Evolutionary conservation across 495 filamentous ascomycete species (phyloP).

Genomic region (Aspergillus carlsbadensis): DNA sequence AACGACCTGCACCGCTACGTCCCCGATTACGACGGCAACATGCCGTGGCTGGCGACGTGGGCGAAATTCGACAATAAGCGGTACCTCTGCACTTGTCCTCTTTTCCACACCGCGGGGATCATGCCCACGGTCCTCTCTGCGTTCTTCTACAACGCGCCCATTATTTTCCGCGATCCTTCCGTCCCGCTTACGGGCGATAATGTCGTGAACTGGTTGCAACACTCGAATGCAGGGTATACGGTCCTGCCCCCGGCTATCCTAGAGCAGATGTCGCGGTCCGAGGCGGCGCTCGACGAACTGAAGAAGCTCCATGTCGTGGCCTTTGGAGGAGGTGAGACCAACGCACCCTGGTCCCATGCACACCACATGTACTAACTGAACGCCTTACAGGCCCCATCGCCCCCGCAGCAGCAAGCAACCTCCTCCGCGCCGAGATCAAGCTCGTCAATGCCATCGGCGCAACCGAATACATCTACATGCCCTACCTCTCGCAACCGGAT

Average conservation of each 20-base stretch:
- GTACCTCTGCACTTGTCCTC: conserved; percentile 15
- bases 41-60: conserved; percentile 12
- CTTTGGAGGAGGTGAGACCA: conserved; percentile 24
- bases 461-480: conserved; percentile 16
- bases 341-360: conserved; percentile 9
- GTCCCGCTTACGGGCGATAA: conserved; percentile 19
- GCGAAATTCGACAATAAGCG: conserved; percentile 16
- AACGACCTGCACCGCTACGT: conserved; percentile 12
- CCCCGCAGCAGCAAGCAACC: too few species aligned
- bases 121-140: neutral
- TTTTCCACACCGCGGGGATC: conserved; percentile 22
- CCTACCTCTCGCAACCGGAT: conserved; percentile 19
- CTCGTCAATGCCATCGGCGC: conserved; percentile 13
- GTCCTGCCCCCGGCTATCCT: conserved; percentile 19
- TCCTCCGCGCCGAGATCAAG: conserved; percentile 6
- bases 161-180: conserved; percentile 16
- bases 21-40: conserved; percentile 14
- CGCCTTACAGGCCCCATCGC: too few species aligned
- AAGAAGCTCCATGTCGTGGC: conserved; percentile 19
- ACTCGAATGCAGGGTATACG: conserved; percentile 13
- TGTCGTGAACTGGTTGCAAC: conserved; percentile 17
- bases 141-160: conserved; percentile 7
- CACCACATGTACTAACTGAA: too few species aligned
- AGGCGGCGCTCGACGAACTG: conserved; percentile 13
- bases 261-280: conserved; percentile 20